Evolutionary conservation across 2,329 filamentous ascomycete species (phyloP).

Genomic region (Venturiaceae sp.): DNA sequence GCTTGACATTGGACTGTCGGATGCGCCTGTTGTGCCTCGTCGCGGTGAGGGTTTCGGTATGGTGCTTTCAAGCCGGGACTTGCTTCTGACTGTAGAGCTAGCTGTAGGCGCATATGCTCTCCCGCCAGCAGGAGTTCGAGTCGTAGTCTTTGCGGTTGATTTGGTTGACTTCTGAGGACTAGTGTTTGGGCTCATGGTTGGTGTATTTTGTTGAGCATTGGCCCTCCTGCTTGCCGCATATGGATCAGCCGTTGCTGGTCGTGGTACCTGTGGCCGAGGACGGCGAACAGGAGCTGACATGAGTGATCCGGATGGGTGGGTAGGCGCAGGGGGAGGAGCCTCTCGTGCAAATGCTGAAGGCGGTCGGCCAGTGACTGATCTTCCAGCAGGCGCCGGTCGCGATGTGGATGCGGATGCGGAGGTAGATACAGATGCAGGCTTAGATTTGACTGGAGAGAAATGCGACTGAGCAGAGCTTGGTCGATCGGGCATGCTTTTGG

Average conservation of each 20-base stretch:
- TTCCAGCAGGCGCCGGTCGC: slow-evolving; percentile 12
- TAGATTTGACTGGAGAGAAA: slow-evolving; percentile 29
- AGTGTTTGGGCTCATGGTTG: slow-evolving; percentile 35
- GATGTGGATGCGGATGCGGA: slow-evolving; percentile 7
- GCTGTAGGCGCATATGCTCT: slow-evolving; percentile 5
- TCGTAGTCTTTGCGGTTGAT: slow-evolving; percentile 17
- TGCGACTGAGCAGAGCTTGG: slow-evolving; percentile 49
- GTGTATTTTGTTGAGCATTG: slow-evolving; percentile 31
- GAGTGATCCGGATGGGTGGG: slow-evolving; percentile 28
- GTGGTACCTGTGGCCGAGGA: slow-evolving; percentile 35
- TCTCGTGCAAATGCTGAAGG: slow-evolving; percentile 25
- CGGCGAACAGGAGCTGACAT: slow-evolving; percentile 52
- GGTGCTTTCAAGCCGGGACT: slow-evolving; percentile 1
- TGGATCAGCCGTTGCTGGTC: slow-evolving; percentile 46
- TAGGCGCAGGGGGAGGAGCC: slow-evolving; percentile 14
- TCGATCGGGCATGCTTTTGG: slow-evolving; percentile 37
- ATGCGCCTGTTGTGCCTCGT: slow-evolving; percentile 16
- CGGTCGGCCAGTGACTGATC: slow-evolving; percentile 20
- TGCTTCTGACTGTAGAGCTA: slow-evolving; percentile 2
- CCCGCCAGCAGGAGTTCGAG: slow-evolving; percentile 2
- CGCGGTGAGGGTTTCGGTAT: slow-evolving; percentile 3
- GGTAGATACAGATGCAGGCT: background rate
- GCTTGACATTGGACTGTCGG: slow-evolving; percentile 21
- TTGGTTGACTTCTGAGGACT: slow-evolving; percentile 25
- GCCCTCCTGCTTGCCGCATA: slow-evolving; percentile 27